Evolutionary conservation across 2,329 filamentous ascomycete genomes (phyloP).

Genomic region (Ilyonectria sp.): DNA sequence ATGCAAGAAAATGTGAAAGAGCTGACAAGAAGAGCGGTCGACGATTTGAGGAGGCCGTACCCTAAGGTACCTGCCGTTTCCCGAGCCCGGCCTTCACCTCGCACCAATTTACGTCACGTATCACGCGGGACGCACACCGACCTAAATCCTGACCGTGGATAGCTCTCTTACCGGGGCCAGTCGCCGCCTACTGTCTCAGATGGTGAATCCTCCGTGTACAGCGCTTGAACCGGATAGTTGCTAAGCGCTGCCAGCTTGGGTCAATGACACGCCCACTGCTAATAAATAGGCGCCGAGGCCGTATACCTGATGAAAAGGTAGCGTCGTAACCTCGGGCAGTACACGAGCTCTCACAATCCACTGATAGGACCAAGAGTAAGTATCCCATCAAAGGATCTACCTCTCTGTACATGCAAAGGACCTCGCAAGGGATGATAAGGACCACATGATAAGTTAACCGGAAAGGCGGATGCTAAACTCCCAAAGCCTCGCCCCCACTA

Average conservation of each 20-base stretch:
- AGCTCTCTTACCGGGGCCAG: constrained; percentile 23
- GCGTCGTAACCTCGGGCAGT: background rate
- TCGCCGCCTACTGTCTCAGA: constrained; percentile 16
- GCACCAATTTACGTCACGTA: constrained; percentile 23
- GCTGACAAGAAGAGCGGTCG: constrained; percentile 34
- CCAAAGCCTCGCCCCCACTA: constrained; percentile 33
- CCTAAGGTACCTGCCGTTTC: constrained; percentile 33
- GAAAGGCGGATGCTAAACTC: constrained; percentile 24
- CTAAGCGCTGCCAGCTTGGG: constrained; percentile 3
- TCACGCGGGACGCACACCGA: constrained; percentile 31
- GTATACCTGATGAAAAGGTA: background rate
- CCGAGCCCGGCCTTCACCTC: constrained; percentile 20
- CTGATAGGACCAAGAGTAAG: background rate
- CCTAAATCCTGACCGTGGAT: constrained; percentile 20
- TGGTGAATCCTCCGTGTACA: constrained; percentile 8
- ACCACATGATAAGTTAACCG: constrained; percentile 33
- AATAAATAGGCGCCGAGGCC: background rate
- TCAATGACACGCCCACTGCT: background rate
- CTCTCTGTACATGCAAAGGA: constrained; percentile 18
- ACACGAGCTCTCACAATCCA: background rate
- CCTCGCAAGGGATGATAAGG: constrained; percentile 15
- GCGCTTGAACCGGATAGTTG: background rate
- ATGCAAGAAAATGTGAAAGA: constrained; percentile 15
- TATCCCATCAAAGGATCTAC: constrained; percentile 13
- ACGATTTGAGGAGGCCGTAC: constrained; percentile 39